These are phyloP conservation scores for Metarhizium sp. DNA, from an alignment of 2,329 filamentous ascomycete genomes.

Conservation along the genomic window DNA sequence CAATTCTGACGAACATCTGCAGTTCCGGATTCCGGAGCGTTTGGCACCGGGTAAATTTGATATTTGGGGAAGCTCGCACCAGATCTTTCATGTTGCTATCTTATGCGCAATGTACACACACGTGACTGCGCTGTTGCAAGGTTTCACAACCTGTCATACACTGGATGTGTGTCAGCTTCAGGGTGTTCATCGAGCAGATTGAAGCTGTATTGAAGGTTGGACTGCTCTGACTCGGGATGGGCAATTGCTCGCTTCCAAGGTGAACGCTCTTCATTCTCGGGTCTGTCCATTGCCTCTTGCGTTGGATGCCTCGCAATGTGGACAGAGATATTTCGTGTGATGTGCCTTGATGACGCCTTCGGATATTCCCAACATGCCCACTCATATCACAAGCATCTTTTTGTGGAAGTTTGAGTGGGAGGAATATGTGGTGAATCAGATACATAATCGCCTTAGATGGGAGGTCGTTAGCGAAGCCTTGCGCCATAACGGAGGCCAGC, in stretches of 20 bases:
- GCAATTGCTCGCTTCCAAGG: neutral
- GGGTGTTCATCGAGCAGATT: neutral
- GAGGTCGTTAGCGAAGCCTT: no score
- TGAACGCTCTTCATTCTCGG: neutral
- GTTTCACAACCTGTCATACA: conserved; percentile 10
- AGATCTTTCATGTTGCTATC: conserved; percentile 55
- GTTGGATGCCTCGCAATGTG: neutral
- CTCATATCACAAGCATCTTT: no score
- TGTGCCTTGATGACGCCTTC: neutral
- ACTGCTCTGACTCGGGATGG: neutral
- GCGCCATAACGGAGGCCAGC: no score
- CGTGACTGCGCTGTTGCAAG: conserved; percentile 9
- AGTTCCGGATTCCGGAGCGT: conserved; percentile 69
- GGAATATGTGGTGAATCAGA: no score
- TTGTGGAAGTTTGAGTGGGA: no score
- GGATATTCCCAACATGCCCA: no score
- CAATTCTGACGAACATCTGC: neutral
- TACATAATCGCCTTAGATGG: no score
- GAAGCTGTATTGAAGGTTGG: neutral
- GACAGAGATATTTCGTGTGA: neutral
- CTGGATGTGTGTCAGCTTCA: conserved; percentile 10
- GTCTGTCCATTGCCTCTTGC: neutral
- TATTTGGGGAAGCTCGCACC: no score
- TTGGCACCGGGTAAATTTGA: conserved; percentile 26
- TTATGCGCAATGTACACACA: conserved; percentile 11